phyloP scores from a whole-genome alignment of 495 filamentous ascomycete species.

The Aspergillus taichungensis region DNA sequence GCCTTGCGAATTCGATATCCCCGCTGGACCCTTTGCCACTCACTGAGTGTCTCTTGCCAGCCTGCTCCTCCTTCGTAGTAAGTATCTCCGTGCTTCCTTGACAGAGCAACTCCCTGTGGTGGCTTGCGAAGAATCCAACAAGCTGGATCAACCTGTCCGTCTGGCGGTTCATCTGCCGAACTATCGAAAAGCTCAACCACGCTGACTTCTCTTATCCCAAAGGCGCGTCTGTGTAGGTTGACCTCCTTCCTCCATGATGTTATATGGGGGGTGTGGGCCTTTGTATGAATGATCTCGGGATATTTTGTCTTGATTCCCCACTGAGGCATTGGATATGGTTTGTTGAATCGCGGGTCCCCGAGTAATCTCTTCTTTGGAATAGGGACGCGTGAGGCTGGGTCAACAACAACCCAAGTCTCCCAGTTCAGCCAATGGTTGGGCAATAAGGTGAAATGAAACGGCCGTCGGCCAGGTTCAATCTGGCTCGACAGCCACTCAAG shows the following conservation, averaged over 20 bases:
- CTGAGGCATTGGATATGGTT: slow-evolving; percentile 19
- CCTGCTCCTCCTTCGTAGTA: slow-evolving; percentile 37
- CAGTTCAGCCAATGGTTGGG: slow-evolving; percentile 38
- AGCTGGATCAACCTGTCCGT: slow-evolving; percentile 30
- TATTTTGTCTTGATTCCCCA: slow-evolving; percentile 20
- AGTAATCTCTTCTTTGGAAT: slow-evolving; percentile 22
- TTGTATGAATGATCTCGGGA: slow-evolving; percentile 7
- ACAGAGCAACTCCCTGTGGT: slow-evolving; percentile 32
- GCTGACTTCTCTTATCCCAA: slow-evolving; percentile 16
- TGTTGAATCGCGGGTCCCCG: slow-evolving; percentile 32
- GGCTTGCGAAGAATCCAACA: slow-evolving; percentile 37
- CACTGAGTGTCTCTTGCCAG: slow-evolving; percentile 34
- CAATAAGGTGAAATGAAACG: slow-evolving; percentile 35
- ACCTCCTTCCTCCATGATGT: slow-evolving; percentile 34
- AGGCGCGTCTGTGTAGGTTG: slow-evolving; percentile 24
- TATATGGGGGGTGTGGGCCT: slow-evolving; percentile 21
- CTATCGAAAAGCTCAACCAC: slow-evolving; percentile 24
- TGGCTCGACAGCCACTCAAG: slow-evolving; percentile 33
- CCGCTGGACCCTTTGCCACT: slow-evolving; percentile 31
- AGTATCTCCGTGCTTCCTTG: slow-evolving; percentile 24
- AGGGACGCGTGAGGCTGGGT: slow-evolving; percentile 29
- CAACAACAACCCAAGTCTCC: slow-evolving; percentile 33
- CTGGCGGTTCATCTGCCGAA: slow-evolving; percentile 33
- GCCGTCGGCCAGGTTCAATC: slow-evolving; percentile 30
- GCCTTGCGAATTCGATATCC: slow-evolving; percentile 30